These are phyloP conservation scores for Beauveria caledonica DNA, from an alignment of 2,329 filamentous ascomycete species.

Conservation along the genomic window DNA sequence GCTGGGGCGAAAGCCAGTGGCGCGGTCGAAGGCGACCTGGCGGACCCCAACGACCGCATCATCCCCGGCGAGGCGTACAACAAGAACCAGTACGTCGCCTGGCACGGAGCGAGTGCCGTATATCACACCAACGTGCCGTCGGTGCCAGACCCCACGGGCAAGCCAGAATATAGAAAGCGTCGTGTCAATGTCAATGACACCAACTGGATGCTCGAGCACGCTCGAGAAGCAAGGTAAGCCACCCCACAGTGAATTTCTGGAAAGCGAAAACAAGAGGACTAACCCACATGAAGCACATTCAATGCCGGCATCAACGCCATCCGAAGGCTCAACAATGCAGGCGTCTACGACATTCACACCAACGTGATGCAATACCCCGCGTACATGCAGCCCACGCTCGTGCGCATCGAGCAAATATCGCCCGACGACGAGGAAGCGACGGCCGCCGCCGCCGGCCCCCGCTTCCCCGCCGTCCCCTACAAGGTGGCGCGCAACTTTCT, in stretches of 20 bases:
- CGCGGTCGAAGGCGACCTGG: slow-evolving; percentile 78
- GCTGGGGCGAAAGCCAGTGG: slow-evolving; percentile 66
- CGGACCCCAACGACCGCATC: slow-evolving; percentile 78
- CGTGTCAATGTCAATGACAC: slow-evolving; percentile 82
- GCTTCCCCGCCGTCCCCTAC: slow-evolving; percentile 40
- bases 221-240: slow-evolving; percentile 72
- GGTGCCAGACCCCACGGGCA: slow-evolving; percentile 67
- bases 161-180: slow-evolving; percentile 73
- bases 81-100: slow-evolving; percentile 97
- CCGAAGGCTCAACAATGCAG: slow-evolving; percentile 61
- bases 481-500: slow-evolving; percentile 48
- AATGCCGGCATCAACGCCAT: slow-evolving; percentile 65
- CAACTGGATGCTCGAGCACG: slow-evolving; percentile 97
- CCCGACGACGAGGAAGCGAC: slow-evolving; percentile 28
- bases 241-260: not conserved
- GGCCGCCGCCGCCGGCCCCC: slow-evolving; percentile 20
- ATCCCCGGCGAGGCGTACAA: slow-evolving; percentile 84
- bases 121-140: slow-evolving; percentile 79
- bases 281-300: slow-evolving; percentile 56
- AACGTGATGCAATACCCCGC: slow-evolving; percentile 83
- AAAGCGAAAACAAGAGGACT: not conserved
- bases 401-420: slow-evolving; percentile 66
- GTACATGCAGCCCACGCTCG: slow-evolving; percentile 83
- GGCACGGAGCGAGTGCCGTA: slow-evolving; percentile 93
- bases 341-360: slow-evolving; percentile 89